A percentile compares a stretch with the other conserved stretches of the same genome.
phyloP scores from a whole-genome alignment of 768 basidiomycete genomes.

The Termitomyces sp. region DNA sequence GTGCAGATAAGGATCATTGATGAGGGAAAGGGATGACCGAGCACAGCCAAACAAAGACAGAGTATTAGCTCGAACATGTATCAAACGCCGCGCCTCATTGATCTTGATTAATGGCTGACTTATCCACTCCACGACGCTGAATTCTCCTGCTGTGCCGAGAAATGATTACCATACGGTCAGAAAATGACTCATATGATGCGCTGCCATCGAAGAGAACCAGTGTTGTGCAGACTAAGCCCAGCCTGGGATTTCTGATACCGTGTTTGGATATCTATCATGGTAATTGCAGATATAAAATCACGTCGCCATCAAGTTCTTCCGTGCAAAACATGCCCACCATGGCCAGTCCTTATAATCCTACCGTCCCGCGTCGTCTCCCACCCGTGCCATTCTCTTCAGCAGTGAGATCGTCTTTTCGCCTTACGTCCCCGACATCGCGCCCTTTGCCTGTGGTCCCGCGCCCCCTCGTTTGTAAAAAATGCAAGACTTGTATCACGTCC shows the following conservation, averaged over 20 bases:
- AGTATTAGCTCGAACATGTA: background rate
- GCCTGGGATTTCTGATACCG: background rate
- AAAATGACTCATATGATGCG: background rate
- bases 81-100: background rate
- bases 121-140: too few species aligned
- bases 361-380: slow-evolving; percentile 16
- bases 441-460: slow-evolving; percentile 46
- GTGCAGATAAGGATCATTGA: slow-evolving; percentile 33
- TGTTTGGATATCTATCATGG: slow-evolving; percentile 7
- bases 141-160: background rate
- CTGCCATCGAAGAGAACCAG: slow-evolving; percentile 2
- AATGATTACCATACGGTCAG: background rate
- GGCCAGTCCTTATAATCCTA: slow-evolving; percentile 3
- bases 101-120: too few species aligned
- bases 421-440: slow-evolving; percentile 24
- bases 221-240: background rate
- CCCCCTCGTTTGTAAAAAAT: slow-evolving; percentile 40
- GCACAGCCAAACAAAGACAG: background rate
- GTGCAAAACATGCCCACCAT: slow-evolving; percentile 12
- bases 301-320: background rate
- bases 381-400: slow-evolving; percentile 18
- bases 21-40: background rate
- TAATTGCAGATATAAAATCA: background rate
- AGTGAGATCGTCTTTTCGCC: background rate
- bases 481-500: slow-evolving; percentile 39